Evolutionary conservation across 768 basidiomycete genomes (phyloP), one percentile per base, ranked within the genome.

Genomic region (Mrakia blollopis): DNA sequence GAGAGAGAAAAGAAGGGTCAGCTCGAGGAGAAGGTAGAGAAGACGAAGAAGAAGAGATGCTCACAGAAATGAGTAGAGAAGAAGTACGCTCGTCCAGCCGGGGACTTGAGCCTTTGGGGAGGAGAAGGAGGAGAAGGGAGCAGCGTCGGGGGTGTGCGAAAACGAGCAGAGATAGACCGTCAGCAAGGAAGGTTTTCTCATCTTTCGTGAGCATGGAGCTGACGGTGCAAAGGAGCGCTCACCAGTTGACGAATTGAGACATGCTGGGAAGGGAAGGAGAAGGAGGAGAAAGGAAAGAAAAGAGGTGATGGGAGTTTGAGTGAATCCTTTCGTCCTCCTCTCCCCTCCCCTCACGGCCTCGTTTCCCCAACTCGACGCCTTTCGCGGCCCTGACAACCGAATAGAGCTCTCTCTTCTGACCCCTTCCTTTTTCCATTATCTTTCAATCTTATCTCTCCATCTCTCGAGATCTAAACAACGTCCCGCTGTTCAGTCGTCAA

Each of bases 61-160:
- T 65, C 75, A 77, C 76, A 77, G 72, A 77, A 77, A 50, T 77
- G 76, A 61, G 76, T 77, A n/a, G 72, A 73, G 76, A 77, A 77
- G 72, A 77, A 77, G 71, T 77, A 77, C 11, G 72, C 63, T 50
- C 76, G 76, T 37, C 76, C 76, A 6, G 63, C n/a, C 23, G 76
- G 76, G 16, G 76, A 73, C 60, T 77, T 77, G 76, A 77, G 32
- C 76, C 76, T 77, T 11, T 37, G 2, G 35, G 32, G 67, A 18
- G 25, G 5, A 18, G 7, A 21, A 23, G 44, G 47, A 13, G 50
- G 30, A 6, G 14, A 50, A 21, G 13, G 57, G 25, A 18, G 37
- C 60, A 62, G 10, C 21, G 35, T 68, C 63, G 39, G 25, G 54
- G 23, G 39, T 52, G 39, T n/a, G 75, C 30, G 71, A 62, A 41